Conservation (phyloP, 2,329 filamentous ascomycete species). For the Dichotomopilus funicola region DNA sequence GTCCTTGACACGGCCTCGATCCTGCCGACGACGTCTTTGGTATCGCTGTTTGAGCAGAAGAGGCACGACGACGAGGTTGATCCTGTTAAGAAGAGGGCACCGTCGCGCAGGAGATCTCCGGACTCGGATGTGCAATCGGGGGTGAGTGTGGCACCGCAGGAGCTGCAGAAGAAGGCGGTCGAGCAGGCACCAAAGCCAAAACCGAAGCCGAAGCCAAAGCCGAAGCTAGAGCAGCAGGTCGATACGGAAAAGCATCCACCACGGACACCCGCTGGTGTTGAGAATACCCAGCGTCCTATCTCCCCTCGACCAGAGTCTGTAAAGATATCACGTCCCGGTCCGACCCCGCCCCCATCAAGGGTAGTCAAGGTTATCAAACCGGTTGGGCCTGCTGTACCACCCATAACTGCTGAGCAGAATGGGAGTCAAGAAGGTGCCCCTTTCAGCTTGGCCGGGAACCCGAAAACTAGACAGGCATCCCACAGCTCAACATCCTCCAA, state of each 20-base stretch:
- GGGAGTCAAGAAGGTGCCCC: background rate
- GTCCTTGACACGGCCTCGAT: slow-evolving; percentile 53
- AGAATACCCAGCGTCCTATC: slow-evolving; percentile 23
- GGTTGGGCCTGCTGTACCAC: background rate
- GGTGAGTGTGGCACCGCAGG: background rate
- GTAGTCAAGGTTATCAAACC: background rate
- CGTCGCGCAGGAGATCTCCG: slow-evolving; percentile 29
- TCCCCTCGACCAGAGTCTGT: slow-evolving; percentile 30
- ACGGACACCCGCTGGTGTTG: slow-evolving; percentile 10
- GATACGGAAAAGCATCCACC: slow-evolving; percentile 5
- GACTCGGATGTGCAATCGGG: slow-evolving; percentile 12
- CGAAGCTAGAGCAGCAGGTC: background rate
- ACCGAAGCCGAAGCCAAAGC: slow-evolving; percentile 20
- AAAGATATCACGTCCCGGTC: slow-evolving; percentile 28
- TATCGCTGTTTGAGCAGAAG: slow-evolving; percentile 61
- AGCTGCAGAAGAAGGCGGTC: slow-evolving; percentile 5
- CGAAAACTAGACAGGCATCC: slow-evolving; percentile 16
- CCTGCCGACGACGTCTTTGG: slow-evolving; percentile 56
- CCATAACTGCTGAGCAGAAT: background rate
- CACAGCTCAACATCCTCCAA: slow-evolving; percentile 35
- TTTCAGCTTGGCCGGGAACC: background rate
- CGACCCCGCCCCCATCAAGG: slow-evolving; percentile 25
- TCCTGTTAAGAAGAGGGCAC: slow-evolving; percentile 31
- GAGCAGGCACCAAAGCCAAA: slow-evolving; percentile 27
- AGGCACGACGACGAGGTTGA: slow-evolving; percentile 25